phyloP scores from a whole-genome alignment of 169 alveolate species.

The Babesia bigemina region DNA sequence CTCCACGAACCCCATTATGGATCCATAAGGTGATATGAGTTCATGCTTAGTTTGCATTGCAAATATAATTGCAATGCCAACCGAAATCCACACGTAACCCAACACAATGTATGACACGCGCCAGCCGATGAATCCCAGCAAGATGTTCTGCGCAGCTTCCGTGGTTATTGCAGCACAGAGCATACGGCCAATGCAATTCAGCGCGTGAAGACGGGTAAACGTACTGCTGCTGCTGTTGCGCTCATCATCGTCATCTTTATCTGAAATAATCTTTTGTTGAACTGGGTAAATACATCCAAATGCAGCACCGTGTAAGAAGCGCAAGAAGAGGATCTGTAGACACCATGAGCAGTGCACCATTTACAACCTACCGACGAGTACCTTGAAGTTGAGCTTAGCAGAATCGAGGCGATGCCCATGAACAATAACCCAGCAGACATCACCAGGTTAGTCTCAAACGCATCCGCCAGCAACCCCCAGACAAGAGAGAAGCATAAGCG shows the following conservation, averaged over 20 bases:
- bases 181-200: slow-evolving; percentile 39
- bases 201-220: slow-evolving; percentile 33
- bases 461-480: slow-evolving; percentile 89
- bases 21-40: not conserved
- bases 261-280: slow-evolving; percentile 23
- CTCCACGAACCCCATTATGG: not conserved
- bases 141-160: not conserved
- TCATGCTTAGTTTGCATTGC: not conserved
- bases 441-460: slow-evolving; percentile 81
- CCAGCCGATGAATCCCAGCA: slow-evolving; percentile 47
- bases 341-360: not conserved
- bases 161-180: slow-evolving; percentile 26
- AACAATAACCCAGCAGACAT: slow-evolving; percentile 80
- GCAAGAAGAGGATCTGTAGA: slow-evolving; percentile 34
- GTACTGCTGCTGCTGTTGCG: not conserved
- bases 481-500: slow-evolving; percentile 83
- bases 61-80: not conserved
- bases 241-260: not conserved
- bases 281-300: slow-evolving; percentile 41
- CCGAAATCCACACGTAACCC: slow-evolving; percentile 32
- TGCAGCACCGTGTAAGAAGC: slow-evolving; percentile 45
- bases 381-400: slow-evolving; percentile 60
- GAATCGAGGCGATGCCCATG: slow-evolving; percentile 85
- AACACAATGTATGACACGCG: slow-evolving; percentile 17
- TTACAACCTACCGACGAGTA: slow-evolving; percentile 29